These are phyloP conservation scores for Erodium maritimum DNA, from an alignment of 345 rosid genomes.

Conservation along the genomic window DNA sequence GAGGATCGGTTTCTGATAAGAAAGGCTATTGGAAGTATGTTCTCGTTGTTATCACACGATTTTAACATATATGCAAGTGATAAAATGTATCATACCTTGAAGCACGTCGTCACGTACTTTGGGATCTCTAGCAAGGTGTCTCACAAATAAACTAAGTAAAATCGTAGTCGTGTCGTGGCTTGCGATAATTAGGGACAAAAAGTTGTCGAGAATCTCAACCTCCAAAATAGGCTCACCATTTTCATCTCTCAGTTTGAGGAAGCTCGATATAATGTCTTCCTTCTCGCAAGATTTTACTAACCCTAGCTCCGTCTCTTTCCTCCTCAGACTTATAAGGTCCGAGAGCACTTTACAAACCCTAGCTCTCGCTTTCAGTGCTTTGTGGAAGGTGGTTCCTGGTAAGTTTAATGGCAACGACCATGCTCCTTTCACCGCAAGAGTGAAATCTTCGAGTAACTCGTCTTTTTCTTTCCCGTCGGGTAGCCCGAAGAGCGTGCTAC, in stretches of 20 bases:
- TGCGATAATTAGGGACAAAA: constrained; percentile 6
- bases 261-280: constrained; percentile 4
- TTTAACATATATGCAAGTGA: background rate
- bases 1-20: too few relatives aligned
- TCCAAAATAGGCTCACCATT: too few relatives aligned
- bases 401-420: background rate
- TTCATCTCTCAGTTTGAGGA: constrained; percentile 2
- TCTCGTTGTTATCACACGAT: too few relatives aligned
- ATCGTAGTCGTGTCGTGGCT: constrained; percentile 12
- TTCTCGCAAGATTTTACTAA: background rate
- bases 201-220: constrained; percentile 7
- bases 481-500: background rate
- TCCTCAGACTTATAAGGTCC: background rate
- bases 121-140: constrained; percentile 10
- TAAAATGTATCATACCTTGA: constrained; percentile 2
- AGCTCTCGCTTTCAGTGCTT: constrained; percentile 3
- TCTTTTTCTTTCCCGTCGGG: background rate
- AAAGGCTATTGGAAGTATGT: too few relatives aligned
- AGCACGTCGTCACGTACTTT: constrained; percentile 8
- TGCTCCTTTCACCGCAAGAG: background rate
- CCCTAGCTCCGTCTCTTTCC: background rate
- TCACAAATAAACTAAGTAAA: constrained; percentile 1
- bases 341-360: background rate
- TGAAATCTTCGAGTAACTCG: background rate
- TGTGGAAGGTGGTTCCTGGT: constrained; percentile 7